phyloP scores from a whole-genome alignment of 139 green algal species.

The Chlorella ohadii region DNA sequence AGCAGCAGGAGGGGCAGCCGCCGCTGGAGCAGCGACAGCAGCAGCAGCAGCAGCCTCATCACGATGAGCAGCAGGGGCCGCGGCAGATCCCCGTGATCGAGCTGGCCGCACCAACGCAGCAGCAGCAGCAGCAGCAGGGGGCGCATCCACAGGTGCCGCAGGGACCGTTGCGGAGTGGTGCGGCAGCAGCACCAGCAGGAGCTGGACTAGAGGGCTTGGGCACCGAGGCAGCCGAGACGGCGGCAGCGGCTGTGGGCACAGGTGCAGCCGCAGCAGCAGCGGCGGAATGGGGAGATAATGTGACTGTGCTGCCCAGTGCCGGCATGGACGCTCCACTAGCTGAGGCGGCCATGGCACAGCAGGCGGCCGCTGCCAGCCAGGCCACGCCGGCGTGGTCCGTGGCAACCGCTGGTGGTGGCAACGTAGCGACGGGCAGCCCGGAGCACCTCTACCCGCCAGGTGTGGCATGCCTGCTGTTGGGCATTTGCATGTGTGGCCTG shows the following conservation, averaged over 20 bases:
- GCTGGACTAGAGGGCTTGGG: not conserved
- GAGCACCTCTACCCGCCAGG: conserved; percentile 17
- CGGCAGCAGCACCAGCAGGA: not conserved
- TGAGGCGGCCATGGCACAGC: conserved; percentile 7
- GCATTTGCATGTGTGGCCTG: too few relatives aligned
- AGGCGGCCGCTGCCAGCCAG: conserved; percentile 4
- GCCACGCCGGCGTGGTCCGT: not conserved
- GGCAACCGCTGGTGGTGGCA: not conserved
- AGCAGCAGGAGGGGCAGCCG: not conserved
- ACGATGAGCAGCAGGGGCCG: not conserved
- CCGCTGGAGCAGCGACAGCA: not conserved
- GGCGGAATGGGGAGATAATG: not conserved
- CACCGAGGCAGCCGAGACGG: not conserved
- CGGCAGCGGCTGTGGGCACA: not conserved
- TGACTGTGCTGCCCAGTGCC: not conserved
- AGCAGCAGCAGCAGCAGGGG: not conserved
- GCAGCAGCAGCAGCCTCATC: not conserved
- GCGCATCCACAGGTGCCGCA: not conserved
- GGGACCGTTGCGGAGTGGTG: not conserved
- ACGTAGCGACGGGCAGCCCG: not conserved
- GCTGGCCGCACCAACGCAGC: not conserved
- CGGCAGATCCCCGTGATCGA: conserved; percentile 21
- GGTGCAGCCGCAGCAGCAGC: not conserved
- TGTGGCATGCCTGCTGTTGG: not conserved
- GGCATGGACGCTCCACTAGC: not conserved